Base-by-base conservation (phyloP, 2,329 filamentous ascomycete species). In the Aspergillus versicolor region DNA sequence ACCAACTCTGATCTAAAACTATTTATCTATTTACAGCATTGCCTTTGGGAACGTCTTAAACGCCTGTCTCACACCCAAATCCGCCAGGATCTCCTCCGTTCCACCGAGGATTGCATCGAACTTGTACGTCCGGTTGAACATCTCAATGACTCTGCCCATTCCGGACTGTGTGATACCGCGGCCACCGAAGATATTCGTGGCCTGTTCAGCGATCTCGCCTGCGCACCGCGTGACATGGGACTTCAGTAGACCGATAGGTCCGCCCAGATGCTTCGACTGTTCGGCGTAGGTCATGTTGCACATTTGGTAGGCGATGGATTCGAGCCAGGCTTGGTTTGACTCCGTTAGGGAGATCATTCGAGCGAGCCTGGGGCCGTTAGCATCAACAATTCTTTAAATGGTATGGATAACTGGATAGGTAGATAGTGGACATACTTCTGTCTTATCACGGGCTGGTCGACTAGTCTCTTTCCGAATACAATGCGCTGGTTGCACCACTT, bases 401-500 rank as follows among this genome's bases (percentile, higher is more conserved):
- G 24, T 9, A 27, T 56, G 46, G 52, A 56, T 51, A 9, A 3
- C 7, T 27, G 2, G 24, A 43, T 32, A 13, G 34, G 24, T n/a
- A 12, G 17, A 46, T 13, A 41, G n/a, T 15, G 24, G 9, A 19
- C 40, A 22, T 71, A 88, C 86, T 95, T 95, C 68, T 90, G 87
- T 19, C 88, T 67, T 56, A 95, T 92, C 44, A 91, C 89, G 22
- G 91, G 89, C 69, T 95, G 90, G 67, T 91, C 87, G 63, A 93
- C 88, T 41, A 95, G 81, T 27, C 87, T 87, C 80, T 93, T 93
- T 70, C 85, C 85, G 70, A 94, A 94, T 63, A 95, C 90, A 24
- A 92, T 81, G 49, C 91, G 87, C 76, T 96, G 92, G 77, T 94
- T 91, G 32, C 87, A 82, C 91, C 92, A 96, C 73, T 94, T 94